Evolutionary conservation across 2,329 filamentous ascomycete species (phyloP).

Genomic region (Chaetomium globosum): DNA sequence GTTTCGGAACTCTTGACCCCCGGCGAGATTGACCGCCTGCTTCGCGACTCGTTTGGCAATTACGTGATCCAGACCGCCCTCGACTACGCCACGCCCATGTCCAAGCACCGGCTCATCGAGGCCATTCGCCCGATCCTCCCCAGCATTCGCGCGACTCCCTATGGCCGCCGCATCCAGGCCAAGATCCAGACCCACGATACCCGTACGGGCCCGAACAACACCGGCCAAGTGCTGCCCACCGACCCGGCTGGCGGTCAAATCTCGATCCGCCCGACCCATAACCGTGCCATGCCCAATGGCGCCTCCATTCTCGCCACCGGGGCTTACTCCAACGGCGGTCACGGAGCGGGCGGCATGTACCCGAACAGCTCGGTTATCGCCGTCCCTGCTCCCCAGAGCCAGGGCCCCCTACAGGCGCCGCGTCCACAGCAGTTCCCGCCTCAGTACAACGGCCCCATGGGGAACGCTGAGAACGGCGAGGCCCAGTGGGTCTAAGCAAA

Average conservation of each 20-base stretch:
- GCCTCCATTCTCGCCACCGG: conserved; percentile 43
- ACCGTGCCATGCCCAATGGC: conserved; percentile 49
- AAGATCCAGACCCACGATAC: conserved; percentile 72
- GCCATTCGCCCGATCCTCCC: conserved; percentile 82
- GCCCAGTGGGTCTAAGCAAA: conserved; percentile 37
- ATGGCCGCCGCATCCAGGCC: conserved; percentile 88
- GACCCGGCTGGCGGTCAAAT: conserved; percentile 60
- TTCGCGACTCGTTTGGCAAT: conserved; percentile 93
- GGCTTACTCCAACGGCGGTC: conserved; percentile 39
- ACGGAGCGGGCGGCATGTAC: conserved; percentile 29
- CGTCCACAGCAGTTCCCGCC: conserved; percentile 32
- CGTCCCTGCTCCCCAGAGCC: conserved; percentile 34
- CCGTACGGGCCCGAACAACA: conserved; percentile 47
- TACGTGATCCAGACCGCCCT: conserved; percentile 97
- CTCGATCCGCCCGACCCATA: conserved; percentile 49
- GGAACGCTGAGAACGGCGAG: conserved; percentile 38
- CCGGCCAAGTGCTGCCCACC: conserved; percentile 55
- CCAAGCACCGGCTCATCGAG: conserved; percentile 77
- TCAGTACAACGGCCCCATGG: conserved; percentile 27
- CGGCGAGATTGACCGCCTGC: conserved; percentile 80
- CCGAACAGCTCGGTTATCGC: conserved; percentile 31
- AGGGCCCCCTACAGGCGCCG: conserved; percentile 37
- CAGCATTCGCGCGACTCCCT: conserved; percentile 84
- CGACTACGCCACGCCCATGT: conserved; percentile 75
- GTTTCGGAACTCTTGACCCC: conserved; percentile 77